Evolutionary conservation across 345 rosid genomes (phyloP), one percentile per base, ranked within the genome.

Genomic region (Trapa incisa): DNA sequence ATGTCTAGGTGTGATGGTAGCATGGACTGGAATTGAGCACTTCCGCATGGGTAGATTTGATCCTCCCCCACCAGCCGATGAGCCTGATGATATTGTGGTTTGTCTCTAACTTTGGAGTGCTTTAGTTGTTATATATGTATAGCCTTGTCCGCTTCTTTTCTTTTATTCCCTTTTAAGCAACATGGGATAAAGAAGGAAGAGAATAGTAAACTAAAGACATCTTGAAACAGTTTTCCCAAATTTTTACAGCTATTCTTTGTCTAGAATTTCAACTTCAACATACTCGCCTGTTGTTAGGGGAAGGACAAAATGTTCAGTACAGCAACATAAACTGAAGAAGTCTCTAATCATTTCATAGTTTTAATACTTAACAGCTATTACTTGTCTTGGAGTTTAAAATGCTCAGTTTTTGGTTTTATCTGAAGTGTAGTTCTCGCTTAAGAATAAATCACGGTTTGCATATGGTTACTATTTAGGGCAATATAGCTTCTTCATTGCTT

Each of bases 21-120:
- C 98, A 73, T 93, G 98, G 98, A 90, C 98, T 60, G 98, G 98
- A 64, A 86, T 93, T 1, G 98, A 93, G 81, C 91, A 93, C 78
- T 87, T 88, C 66, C 77, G 84, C 66, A 77, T 75, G 74, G 98
- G 98, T 81, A 87, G 98, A 81, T 93, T 69, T 65, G 96, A 93
- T 81, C 96, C 97, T 73, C 86, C 97, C 48, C 98, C 97, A n/a
- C 88, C 83, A 68, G 85, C 81, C 50, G 70, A 68, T 14, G 96
- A 88, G 47, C 90, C 92, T 33, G 94, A 83, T 5, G 92, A 93
- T 84, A 73, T 68, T 65, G 64, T 80, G 96, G 96, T 93, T 74
- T 65, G 78, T 75, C 70, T 13, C 35, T 1, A 33, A 58, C 38
- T 58, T 1, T 35, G 16, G 12, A 58, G 3, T 29, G 5, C 32